Evolutionary conservation across 148 eudicot species (phyloP).

Genomic region (Chenopodium formosanum): DNA sequence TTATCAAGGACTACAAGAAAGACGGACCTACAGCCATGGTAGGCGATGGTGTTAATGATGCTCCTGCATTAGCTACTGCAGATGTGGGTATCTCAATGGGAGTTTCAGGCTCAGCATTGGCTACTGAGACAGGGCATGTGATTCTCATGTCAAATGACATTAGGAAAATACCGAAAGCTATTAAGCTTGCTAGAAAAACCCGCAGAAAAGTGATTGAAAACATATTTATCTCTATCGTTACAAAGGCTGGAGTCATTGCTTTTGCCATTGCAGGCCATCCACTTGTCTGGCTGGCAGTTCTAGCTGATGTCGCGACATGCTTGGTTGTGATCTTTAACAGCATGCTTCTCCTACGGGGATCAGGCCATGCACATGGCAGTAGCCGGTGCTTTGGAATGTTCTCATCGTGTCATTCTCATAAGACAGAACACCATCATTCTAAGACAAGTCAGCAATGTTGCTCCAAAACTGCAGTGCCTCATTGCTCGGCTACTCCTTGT

Average conservation of each 20-base stretch:
- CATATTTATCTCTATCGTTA: conserved; percentile 50
- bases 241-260: conserved; percentile 60
- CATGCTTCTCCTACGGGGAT: conserved; percentile 64
- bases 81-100: conserved; percentile 97
- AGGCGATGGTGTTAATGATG: conserved; percentile 96
- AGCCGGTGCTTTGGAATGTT: conserved; percentile 23
- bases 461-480: conserved; percentile 4
- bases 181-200: conserved; percentile 54
- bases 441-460: conserved; percentile 27
- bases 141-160: conserved; percentile 90
- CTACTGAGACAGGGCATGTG: conserved; percentile 79
- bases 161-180: conserved; percentile 58
- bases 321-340: conserved; percentile 79
- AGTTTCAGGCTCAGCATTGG: conserved; percentile 87
- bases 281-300: conserved; percentile 88
- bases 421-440: conserved; percentile 28
- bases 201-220: conserved; percentile 63
- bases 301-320: conserved; percentile 75
- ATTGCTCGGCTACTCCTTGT: conserved; percentile 8
- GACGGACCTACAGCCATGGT: conserved; percentile 75
- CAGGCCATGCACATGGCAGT: conserved; percentile 17
- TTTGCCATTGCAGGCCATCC: conserved; percentile 78
- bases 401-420: conserved; percentile 31
- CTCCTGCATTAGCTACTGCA: conserved; percentile 91
- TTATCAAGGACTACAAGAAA: conserved; percentile 54